Conservation (phyloP, 352 stramenopile genomes). For the Pelagophyceae sp. region DNA sequence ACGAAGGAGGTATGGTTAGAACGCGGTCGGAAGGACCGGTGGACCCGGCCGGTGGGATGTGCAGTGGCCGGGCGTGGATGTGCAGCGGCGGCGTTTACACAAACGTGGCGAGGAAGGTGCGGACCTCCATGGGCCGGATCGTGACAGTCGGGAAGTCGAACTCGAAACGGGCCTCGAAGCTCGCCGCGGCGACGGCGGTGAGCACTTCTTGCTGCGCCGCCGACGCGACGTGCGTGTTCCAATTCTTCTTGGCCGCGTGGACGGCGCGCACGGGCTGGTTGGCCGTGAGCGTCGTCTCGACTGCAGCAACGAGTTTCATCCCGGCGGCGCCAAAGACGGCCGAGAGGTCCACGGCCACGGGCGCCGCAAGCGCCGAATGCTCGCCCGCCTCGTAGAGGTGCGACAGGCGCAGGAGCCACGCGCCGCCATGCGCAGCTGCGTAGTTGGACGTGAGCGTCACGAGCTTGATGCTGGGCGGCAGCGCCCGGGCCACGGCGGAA, state of each 20-base stretch:
- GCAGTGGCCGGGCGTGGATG: no score
- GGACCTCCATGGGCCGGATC: conserved; percentile 80
- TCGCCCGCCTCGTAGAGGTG: conserved; percentile 83
- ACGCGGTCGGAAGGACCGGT: no score
- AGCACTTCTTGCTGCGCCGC: conserved; percentile 34
- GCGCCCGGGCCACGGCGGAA: conserved; percentile 37
- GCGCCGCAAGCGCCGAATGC: conserved; percentile 38
- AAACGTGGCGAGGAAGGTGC: conserved; percentile 68
- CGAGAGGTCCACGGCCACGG: conserved; percentile 45
- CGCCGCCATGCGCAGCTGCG: conserved; percentile 22
- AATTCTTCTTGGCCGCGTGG: conserved; percentile 50
- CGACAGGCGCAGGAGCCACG: conserved; percentile 76
- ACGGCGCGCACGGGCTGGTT: conserved; percentile 50
- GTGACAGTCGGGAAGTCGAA: conserved; percentile 42
- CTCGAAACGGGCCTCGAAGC: conserved; percentile 17
- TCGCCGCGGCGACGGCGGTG: conserved; percentile 22
- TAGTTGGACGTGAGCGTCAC: conserved; percentile 58
- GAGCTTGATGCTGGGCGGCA: conserved; percentile 81
- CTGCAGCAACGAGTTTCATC: conserved; percentile 44
- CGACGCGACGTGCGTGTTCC: conserved; percentile 38
- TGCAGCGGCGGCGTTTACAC: no score
- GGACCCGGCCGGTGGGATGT: no score
- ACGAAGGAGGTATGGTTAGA: no score
- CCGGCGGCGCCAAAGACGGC: conserved; percentile 35
- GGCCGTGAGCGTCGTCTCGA: conserved; percentile 74